phyloP scores from a whole-genome alignment of 176 grass and related monocot genomes.

The Rhynchospora tenuis region DNA sequence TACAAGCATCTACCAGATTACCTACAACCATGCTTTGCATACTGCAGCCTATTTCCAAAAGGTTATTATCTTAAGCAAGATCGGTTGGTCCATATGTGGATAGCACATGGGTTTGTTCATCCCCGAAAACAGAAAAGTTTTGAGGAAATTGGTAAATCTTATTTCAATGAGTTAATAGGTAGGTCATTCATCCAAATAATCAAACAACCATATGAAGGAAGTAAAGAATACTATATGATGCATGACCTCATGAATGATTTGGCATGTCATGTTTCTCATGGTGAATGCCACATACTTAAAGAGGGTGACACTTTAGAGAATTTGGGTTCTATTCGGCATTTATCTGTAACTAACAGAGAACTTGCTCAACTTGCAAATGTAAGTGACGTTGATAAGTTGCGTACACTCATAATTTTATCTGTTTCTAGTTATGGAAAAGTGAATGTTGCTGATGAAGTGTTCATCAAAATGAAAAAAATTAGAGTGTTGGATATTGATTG shows the following conservation, averaged over 20 bases:
- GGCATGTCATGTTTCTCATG: background rate
- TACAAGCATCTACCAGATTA: constrained; percentile 34
- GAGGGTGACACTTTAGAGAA: too few species aligned
- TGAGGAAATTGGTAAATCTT: background rate
- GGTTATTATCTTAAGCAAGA: constrained; percentile 22
- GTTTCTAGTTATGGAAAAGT: background rate
- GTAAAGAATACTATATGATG: background rate
- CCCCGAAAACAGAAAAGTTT: background rate
- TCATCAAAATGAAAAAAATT: too few species aligned
- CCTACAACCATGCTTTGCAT: constrained; percentile 32
- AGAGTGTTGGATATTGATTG: too few species aligned
- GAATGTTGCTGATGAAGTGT: background rate
- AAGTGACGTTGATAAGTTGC: background rate
- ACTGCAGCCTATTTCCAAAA: constrained; percentile 38
- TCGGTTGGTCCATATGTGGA: background rate
- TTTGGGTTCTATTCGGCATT: background rate
- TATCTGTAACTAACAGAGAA: background rate
- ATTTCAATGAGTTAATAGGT: background rate
- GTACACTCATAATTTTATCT: background rate
- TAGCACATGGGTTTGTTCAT: background rate
- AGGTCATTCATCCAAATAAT: background rate
- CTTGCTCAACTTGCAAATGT: background rate
- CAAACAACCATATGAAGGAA: too few species aligned
- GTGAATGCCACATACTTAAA: background rate
- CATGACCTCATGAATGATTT: background rate